Evolutionary conservation across 345 rosid species (phyloP).

Genomic region (Nasturtium officinale): DNA sequence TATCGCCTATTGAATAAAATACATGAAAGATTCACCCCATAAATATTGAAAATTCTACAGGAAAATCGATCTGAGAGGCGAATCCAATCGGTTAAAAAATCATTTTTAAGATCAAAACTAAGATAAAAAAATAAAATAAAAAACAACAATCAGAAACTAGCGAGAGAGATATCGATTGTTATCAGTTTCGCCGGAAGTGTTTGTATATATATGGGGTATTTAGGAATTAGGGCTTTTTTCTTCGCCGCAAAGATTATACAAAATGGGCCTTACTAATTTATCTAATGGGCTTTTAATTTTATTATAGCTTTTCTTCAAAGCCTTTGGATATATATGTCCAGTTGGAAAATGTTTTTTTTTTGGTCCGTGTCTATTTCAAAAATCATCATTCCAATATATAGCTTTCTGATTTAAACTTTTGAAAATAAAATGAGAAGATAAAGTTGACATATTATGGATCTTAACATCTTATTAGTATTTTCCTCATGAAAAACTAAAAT

Average conservation of each 20-base stretch:
- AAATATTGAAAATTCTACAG: conserved; percentile 8
- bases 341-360: background rate
- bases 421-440: background rate
- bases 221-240: conserved; percentile 25
- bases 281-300: conserved; percentile 20
- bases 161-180: background rate
- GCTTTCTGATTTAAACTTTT: background rate
- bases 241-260: background rate
- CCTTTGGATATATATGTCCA: too few relatives aligned
- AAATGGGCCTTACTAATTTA: background rate
- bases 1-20: conserved; percentile 18
- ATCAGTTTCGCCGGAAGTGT: background rate
- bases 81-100: background rate
- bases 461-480: background rate
- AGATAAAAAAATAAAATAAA: background rate
- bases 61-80: conserved; percentile 27
- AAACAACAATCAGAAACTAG: background rate
- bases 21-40: conserved; percentile 6
- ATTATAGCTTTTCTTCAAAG: background rate
- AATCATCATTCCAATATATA: background rate
- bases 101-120: background rate
- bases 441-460: background rate
- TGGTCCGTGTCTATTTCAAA: conserved; percentile 1
- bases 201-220: background rate
- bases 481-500: background rate